Percentiles rank a stretch among this genome's conserved stretches.
These are phyloP conservation scores for Luvunga scandens DNA, from an alignment of 345 rosid species.

Conservation along the genomic window DNA sequence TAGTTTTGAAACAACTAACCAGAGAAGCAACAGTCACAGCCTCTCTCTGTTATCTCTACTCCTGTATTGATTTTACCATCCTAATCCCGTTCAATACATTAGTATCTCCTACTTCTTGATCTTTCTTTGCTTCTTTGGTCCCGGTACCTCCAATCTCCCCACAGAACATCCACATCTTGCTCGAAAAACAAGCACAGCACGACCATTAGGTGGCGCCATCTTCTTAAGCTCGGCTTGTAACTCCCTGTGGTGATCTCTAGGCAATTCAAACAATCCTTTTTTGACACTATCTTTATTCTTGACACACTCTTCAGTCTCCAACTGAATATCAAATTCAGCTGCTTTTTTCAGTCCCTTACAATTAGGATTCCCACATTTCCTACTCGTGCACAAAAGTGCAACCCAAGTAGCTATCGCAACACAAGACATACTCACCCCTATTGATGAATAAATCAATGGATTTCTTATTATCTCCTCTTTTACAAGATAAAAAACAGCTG, in stretches of 20 bases:
- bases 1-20: constrained; percentile 32
- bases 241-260: constrained; percentile 65
- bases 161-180: constrained; percentile 71
- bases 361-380: constrained; percentile 77
- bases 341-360: constrained; percentile 82
- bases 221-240: constrained; percentile 72
- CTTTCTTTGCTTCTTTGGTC: constrained; percentile 76
- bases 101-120: constrained; percentile 58
- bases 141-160: constrained; percentile 88
- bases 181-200: constrained; percentile 65
- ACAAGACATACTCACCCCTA: constrained; percentile 57
- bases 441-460: constrained; percentile 65
- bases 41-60: constrained; percentile 43
- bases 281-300: constrained; percentile 58
- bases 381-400: constrained; percentile 51
- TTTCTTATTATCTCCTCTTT: constrained; percentile 62
- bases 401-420: constrained; percentile 65
- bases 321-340: constrained; percentile 83
- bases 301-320: constrained; percentile 87
- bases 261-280: constrained; percentile 65
- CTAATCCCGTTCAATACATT: constrained; percentile 17
- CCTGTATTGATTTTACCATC: constrained; percentile 33
- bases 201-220: constrained; percentile 78
- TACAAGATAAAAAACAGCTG: constrained; percentile 39
- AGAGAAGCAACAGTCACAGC: constrained; percentile 31